Evolutionary conservation across 257 asterid species (phyloP), one percentile per base, ranked within the genome.

Genomic region (Ehretia macrophylla): DNA sequence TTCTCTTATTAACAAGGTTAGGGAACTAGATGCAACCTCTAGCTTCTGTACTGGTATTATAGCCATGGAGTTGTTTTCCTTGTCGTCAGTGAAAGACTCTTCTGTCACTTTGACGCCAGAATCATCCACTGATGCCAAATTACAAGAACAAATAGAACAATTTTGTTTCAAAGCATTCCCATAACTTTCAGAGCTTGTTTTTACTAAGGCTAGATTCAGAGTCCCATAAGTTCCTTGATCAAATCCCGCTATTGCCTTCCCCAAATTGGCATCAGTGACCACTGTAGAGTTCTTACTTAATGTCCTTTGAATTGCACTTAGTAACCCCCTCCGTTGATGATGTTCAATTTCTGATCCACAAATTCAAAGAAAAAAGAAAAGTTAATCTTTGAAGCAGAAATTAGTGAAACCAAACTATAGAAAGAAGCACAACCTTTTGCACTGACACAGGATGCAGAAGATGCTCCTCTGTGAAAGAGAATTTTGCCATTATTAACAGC

Each of bases 401-500:
- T 8, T 44, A 64, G 1, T 18, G 62, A n/a, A 67, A 45, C 32
- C 32, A 22, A 46, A 0, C 51, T 55, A 17, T 32, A 64, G 45
- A 32, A 10, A 27, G 39, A 42, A 17, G 68, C n/a, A 63, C 52
- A 22, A 42, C 98, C 98, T 79, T 79, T 78, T 8, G 58, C 54
- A 44, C 65, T 70, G 70, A 74, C 52, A 8, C 56, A 81, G 32
- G 82, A 67, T 16, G 72, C 55, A 13, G 79, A 67, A 18, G 45
- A 71, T 55, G 91, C 76, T 39, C 74, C 92, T 56, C 90, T 74
- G 37, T 72, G 95, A 60, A 75, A 93, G 42, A 85, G 74, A 51
- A 89, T 64, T 51, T 89, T 93, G 42, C 96, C 97, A 68, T 89
- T 86, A 67, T 74, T 74, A 58, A 93, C 91, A 23, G 96, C 96